Evolutionary conservation across 805 yeast genomes (phyloP), one percentile per base, ranked within the genome.

Genomic region (Starmerella potacharoeniae): DNA sequence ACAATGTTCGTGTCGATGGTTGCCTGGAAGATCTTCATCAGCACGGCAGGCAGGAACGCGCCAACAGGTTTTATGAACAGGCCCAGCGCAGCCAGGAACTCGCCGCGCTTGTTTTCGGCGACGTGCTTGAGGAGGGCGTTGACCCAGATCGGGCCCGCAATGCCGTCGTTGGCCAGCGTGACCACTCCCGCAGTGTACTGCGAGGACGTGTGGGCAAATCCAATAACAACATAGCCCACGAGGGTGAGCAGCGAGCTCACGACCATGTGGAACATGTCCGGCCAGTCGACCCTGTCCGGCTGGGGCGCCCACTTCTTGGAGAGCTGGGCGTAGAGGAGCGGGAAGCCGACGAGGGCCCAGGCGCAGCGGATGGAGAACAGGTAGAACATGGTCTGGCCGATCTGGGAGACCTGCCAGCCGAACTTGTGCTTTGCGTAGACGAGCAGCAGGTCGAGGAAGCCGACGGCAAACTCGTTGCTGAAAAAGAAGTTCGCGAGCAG

Each of bases 111-210:
- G 6, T 33, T 30, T 17, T 43, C 52, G 7, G 52, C 39, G 7
- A 57, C 59, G 35, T 57, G 54, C 36, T 57, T 57, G 29, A 57
- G 47, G 16, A 57, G 31, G 2, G 59, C 49, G 37, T 54, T 57
- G 34, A 53, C 56, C 61, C 58, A 55, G 1, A 58, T 47, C 1
- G 61, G 56, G 4, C 58, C 61, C 4, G 51, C 47, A n/a, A 58
- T 37, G 5, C 55, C 61, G 29, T 55, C 58, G 30, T 55, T 58
- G 22, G 61, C 59, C 16, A 55, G 17, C 5, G 54, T 31, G 3
- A 48, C 8, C 3, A 53, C 30, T 1, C 57, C 61, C 1, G 30
- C 30, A 2, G 48, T 35, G 42, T 55, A 58, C 41, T 55, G 57
- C 7, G 36, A 17, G 7, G 53, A 41, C 2, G 61, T 47, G 14